A percentile compares a stretch with the other conserved stretches of the same genome.
phyloP scores from a whole-genome alignment of 164 flowering plant species.

The Magnolia sinica region DNA sequence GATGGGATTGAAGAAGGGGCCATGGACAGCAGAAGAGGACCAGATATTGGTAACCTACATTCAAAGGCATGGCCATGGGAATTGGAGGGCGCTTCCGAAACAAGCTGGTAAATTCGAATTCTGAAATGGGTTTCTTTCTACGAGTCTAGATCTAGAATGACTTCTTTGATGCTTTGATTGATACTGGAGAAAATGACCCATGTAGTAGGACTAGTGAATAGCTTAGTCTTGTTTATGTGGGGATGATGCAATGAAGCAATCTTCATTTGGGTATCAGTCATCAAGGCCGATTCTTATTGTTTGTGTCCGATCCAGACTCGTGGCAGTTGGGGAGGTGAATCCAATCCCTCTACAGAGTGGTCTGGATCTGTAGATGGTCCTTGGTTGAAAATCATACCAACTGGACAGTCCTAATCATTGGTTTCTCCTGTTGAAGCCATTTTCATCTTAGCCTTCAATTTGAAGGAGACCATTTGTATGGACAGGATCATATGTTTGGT shows the following conservation, averaged over 20 bases:
- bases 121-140: not conserved
- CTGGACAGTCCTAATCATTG: no score
- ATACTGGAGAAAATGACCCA: no score
- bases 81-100: conserved; percentile 73
- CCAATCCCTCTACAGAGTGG: no score
- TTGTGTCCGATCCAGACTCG: no score
- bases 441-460: no score
- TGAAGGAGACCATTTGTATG: no score
- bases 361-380: no score
- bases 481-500: no score
- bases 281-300: no score
- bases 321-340: no score
- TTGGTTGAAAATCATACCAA: no score
- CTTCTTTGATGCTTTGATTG: not conserved
- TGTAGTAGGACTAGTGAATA: not conserved
- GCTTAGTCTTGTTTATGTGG: not conserved
- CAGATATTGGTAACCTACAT: conserved; percentile 45
- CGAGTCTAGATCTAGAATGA: not conserved
- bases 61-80: conserved; percentile 47
- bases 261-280: not conserved
- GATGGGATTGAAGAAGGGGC: conserved; percentile 73
- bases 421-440: no score
- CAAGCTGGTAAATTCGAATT: conserved; percentile 43
- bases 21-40: conserved; percentile 76
- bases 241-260: not conserved